These are phyloP conservation scores for Sporothrix brunneoviolacea DNA, from an alignment of 2,329 filamentous ascomycete species.

Conservation along the genomic window DNA sequence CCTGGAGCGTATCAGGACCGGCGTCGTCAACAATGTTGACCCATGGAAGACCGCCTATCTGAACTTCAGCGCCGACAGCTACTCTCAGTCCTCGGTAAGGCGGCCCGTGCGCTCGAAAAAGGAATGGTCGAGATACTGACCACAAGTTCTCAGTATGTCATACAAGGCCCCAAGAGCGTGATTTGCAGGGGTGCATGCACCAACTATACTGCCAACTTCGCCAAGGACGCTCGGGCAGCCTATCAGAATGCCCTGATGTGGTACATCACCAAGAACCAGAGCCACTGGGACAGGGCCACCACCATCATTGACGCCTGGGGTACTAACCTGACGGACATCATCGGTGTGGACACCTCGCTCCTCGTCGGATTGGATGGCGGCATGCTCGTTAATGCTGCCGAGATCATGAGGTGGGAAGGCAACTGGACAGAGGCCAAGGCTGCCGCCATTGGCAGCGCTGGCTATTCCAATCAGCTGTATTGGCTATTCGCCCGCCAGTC, in stretches of 20 bases:
- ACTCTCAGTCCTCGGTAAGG: neutral
- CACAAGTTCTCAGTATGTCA: too few species aligned
- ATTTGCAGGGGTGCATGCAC: neutral
- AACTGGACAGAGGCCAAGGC: conserved; percentile 32
- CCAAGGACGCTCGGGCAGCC: neutral
- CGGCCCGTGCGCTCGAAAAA: too few species aligned
- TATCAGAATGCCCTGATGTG: conserved; percentile 1
- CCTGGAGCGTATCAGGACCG: conserved; percentile 24
- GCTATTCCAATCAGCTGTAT: conserved; percentile 34
- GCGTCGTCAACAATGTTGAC: conserved; percentile 18
- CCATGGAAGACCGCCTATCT: conserved; percentile 16
- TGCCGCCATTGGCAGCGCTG: conserved; percentile 27
- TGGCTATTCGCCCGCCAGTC: conserved; percentile 34
- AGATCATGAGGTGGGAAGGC: conserved; percentile 39
- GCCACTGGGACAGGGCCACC: neutral
- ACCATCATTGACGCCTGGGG: conserved; percentile 1
- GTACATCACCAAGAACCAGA: conserved; percentile 2
- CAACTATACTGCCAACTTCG: neutral
- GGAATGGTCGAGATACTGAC: too few species aligned
- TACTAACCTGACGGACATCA: neutral
- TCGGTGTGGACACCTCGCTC: neutral
- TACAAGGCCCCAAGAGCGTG: neutral
- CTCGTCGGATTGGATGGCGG: conserved; percentile 32
- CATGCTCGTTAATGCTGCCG: conserved; percentile 35
- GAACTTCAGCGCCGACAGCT: neutral